Conservation (phyloP, 192 early-diverging fungal species). For the Umbelopsis sp. region DNA sequence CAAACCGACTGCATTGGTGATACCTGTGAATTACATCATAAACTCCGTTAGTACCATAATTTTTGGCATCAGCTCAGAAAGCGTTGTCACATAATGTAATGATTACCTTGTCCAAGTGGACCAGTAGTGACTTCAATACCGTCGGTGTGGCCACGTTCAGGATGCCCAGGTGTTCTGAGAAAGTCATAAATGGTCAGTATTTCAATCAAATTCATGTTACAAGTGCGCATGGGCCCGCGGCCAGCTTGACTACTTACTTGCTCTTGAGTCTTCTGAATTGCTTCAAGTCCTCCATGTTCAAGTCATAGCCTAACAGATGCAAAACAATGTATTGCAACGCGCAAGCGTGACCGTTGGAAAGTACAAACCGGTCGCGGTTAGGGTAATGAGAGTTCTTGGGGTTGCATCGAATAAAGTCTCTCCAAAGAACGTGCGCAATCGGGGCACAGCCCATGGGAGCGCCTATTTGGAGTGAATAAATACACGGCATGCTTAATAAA, state of each 20-base stretch:
- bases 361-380: constrained; percentile 96
- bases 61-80: background rate
- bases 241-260: constrained; percentile 55
- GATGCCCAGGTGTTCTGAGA: constrained; percentile 92
- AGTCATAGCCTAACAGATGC: constrained; percentile 87
- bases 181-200: constrained; percentile 22
- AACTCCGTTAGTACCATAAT: background rate
- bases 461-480: constrained; percentile 44
- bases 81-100: background rate
- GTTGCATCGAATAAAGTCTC: constrained; percentile 77
- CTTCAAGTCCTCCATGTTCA: constrained; percentile 90
- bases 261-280: constrained; percentile 79
- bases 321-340: constrained; percentile 89
- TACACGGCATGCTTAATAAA: background rate
- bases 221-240: background rate
- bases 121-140: constrained; percentile 98
- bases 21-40: constrained; percentile 49
- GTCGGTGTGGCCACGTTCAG: constrained; percentile 80
- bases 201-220: constrained; percentile 8
- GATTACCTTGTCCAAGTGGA: constrained; percentile 85
- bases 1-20: constrained; percentile 90
- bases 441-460: constrained; percentile 98
- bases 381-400: constrained; percentile 87
- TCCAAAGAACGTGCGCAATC: constrained; percentile 90
- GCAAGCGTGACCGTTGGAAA: constrained; percentile 97